Evolutionary conservation across 2,329 filamentous ascomycete genomes (phyloP).

Genomic region (Tolypocladium guangdongense): DNA sequence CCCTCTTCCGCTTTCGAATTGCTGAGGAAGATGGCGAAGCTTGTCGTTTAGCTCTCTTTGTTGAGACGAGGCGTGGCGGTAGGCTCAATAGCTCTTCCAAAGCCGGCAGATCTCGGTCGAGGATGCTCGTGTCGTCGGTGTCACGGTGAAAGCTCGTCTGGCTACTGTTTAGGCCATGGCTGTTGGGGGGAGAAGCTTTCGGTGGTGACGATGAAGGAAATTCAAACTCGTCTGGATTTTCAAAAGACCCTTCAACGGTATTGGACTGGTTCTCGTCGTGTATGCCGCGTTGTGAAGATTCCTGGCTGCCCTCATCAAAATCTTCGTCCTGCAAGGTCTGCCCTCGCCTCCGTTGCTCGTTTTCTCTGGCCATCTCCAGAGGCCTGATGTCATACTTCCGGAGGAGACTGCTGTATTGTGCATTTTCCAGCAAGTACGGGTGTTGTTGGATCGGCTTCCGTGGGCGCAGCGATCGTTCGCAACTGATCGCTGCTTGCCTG

Average conservation of each 20-base stretch:
- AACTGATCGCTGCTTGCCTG: constrained; percentile 17
- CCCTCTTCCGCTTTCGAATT: constrained; percentile 18
- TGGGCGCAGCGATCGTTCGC: constrained; percentile 42
- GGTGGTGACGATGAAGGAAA: constrained; percentile 18
- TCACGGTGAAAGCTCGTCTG: constrained; percentile 21
- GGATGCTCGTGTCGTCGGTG: constrained; percentile 26
- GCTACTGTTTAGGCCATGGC: constrained; percentile 18
- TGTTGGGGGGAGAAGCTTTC: constrained; percentile 14
- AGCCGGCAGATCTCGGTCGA: constrained; percentile 26
- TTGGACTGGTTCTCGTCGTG: constrained; percentile 25
- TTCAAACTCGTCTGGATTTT: constrained; percentile 10
- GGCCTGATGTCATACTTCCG: constrained; percentile 45
- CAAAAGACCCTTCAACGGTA: constrained; percentile 7
- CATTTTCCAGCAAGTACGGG: constrained; percentile 46
- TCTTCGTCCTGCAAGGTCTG: constrained; percentile 40
- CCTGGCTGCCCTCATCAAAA: constrained; percentile 41
- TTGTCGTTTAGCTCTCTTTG: constrained; percentile 12
- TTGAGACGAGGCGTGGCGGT: constrained; percentile 5
- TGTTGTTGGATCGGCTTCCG: constrained; percentile 52
- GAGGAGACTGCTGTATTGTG: constrained; percentile 40
- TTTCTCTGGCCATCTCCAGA: constrained; percentile 28
- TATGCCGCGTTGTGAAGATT: constrained; percentile 17
- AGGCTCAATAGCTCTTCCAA: constrained; percentile 21
- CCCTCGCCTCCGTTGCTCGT: constrained; percentile 18
- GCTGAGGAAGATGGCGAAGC: constrained; percentile 13